phyloP scores from a whole-genome alignment of 2,329 filamentous ascomycete species.

The Phialemonium atrogriseum region DNA sequence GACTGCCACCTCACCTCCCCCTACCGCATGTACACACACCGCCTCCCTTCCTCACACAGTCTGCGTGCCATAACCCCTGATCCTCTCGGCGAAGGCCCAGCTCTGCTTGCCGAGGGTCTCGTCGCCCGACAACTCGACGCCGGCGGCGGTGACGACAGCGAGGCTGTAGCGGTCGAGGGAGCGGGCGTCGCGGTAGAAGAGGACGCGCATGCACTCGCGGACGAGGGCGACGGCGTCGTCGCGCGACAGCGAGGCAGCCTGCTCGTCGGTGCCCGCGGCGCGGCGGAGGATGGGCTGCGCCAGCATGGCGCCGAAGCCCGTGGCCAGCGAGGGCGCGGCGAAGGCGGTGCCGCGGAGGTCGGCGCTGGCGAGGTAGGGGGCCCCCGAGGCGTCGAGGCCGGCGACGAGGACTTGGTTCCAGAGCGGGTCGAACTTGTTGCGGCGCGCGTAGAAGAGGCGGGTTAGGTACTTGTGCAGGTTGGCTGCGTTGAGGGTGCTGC shows the following conservation, averaged over 20 bases:
- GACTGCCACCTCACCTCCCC: too few relatives aligned
- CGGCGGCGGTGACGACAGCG: conserved; percentile 80
- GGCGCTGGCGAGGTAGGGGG: conserved; percentile 84
- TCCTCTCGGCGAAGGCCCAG: conserved; percentile 95
- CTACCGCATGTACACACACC: too few relatives aligned
- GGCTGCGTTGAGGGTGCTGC: conserved; percentile 62
- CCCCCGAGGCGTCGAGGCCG: conserved; percentile 69
- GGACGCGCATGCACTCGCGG: conserved; percentile 94
- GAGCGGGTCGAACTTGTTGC: conserved; percentile 90
- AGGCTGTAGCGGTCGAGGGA: conserved; percentile 88
- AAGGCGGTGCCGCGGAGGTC: conserved; percentile 93
- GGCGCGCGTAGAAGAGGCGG: conserved; percentile 92
- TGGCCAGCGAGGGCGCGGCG: conserved; percentile 78
- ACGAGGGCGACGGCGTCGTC: conserved; percentile 75
- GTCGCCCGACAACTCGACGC: conserved; percentile 74
- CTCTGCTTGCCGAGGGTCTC: conserved; percentile 92
- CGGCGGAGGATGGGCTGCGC: conserved; percentile 86
- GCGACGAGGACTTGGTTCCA: conserved; percentile 95
- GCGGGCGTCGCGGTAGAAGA: conserved; percentile 94
- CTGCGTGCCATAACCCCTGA: conserved; percentile 92
- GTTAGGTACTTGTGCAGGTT: conserved; percentile 95
- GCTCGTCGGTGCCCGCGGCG: conserved; percentile 74
- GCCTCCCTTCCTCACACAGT: too few relatives aligned
- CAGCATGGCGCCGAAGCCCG: conserved; percentile 87
- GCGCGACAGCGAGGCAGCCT: conserved; percentile 60